These are phyloP conservation scores for Pythium plurisporium DNA, from an alignment of 352 stramenopile genomes.

Conservation along the genomic window DNA sequence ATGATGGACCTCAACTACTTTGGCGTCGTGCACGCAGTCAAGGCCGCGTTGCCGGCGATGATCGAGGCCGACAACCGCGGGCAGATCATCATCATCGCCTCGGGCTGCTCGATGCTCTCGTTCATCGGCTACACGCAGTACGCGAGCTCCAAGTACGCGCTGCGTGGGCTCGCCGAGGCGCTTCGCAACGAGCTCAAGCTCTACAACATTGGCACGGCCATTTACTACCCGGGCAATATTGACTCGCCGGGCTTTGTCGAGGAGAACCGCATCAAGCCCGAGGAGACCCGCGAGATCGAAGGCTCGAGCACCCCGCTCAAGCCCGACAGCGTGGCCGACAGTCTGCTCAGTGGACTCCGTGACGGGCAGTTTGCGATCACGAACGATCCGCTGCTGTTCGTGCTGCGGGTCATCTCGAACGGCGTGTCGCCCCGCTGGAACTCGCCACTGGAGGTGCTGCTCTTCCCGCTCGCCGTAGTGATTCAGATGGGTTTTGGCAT, in stretches of 20 bases:
- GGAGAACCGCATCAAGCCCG: constrained; percentile 72
- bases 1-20: constrained; percentile 90
- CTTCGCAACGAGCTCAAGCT: constrained; percentile 74
- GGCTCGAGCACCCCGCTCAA: constrained; percentile 41
- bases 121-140: constrained; percentile 85
- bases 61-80: constrained; percentile 49
- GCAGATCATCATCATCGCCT: constrained; percentile 70
- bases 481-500: constrained; percentile 73
- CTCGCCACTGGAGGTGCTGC: constrained; percentile 60
- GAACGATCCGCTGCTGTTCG: constrained; percentile 72
- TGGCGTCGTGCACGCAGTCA: constrained; percentile 69
- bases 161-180: constrained; percentile 72
- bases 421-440: constrained; percentile 70
- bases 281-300: constrained; percentile 73
- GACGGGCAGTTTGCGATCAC: constrained; percentile 77
- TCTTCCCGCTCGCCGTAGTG: constrained; percentile 54
- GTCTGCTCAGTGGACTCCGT: constrained; percentile 56
- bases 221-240: constrained; percentile 84
- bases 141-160: constrained; percentile 75
- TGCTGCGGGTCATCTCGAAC: constrained; percentile 69
- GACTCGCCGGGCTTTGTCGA: constrained; percentile 70
- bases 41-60: constrained; percentile 79
- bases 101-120: constrained; percentile 59
- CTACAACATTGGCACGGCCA: constrained; percentile 63
- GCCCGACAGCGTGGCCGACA: constrained; percentile 61